Evolutionary conservation across 2,329 filamentous ascomycete species (phyloP).

Genomic region (Hymenoscyphus infarciens): DNA sequence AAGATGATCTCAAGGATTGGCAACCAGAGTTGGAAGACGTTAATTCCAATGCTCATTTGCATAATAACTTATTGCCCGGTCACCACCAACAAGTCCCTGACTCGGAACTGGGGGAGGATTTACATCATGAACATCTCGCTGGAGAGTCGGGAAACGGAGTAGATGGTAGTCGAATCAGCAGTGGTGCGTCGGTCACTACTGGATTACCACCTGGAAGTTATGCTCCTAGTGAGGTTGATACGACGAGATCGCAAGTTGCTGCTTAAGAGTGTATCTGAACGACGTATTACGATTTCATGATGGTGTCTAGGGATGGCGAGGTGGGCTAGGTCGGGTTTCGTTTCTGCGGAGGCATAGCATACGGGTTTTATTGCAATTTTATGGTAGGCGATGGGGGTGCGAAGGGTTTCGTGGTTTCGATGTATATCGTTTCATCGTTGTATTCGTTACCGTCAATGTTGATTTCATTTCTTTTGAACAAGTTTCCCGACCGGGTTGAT

Average conservation of each 20-base stretch:
- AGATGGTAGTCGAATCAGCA: conserved; percentile 26
- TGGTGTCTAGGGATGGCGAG: background rate
- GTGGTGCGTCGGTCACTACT: conserved; percentile 26
- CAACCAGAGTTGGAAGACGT: conserved; percentile 35
- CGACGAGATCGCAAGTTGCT: conserved; percentile 13
- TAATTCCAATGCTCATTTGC: conserved; percentile 20
- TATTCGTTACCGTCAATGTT: no score
- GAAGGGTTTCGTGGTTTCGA: no score
- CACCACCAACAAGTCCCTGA: conserved; percentile 10
- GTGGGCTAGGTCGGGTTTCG: background rate
- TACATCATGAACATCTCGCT: conserved; percentile 14
- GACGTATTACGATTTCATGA: background rate
- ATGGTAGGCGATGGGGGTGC: no score
- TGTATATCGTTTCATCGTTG: no score
- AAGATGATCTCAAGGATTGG: conserved; percentile 83
- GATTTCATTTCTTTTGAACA: no score
- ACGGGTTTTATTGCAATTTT: background rate
- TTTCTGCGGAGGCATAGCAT: background rate
- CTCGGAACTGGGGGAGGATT: conserved; percentile 21
- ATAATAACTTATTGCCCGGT: conserved; percentile 21
- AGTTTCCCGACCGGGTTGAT: no score
- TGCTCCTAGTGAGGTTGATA: conserved; percentile 10
- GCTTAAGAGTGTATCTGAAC: conserved; percentile 16
- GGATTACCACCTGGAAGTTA: conserved; percentile 13
- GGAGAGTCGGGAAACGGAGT: conserved; percentile 11